A percentile compares a stretch with the other conserved stretches of the same genome.
Conservation (phyloP, 2,329 filamentous ascomycete species). For the Tetracladium maxilliforme region DNA sequence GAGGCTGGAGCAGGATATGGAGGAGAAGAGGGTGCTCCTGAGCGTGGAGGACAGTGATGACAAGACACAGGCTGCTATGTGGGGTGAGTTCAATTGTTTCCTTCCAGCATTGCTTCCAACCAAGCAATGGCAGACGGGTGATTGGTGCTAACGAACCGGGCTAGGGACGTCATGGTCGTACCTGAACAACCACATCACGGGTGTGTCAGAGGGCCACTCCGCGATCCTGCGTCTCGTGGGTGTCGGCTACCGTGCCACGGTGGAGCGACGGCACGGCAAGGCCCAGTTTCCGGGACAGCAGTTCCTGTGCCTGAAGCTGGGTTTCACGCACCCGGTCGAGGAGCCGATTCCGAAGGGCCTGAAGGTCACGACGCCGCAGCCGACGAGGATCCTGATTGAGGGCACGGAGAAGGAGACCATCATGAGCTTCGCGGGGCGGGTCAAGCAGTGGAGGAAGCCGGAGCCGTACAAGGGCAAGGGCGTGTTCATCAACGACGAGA, state of each 20-base stretch:
- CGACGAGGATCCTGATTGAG: slow-evolving; percentile 82
- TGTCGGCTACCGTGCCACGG: slow-evolving; percentile 82
- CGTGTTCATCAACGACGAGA: slow-evolving; percentile 95
- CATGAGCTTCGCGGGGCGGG: slow-evolving; percentile 81
- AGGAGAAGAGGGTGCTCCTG: slow-evolving; percentile 48
- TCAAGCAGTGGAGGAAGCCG: slow-evolving; percentile 76
- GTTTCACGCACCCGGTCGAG: slow-evolving; percentile 92
- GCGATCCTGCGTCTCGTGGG: slow-evolving; percentile 86
- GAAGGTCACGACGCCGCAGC: slow-evolving; percentile 75
- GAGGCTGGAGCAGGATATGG: slow-evolving; percentile 51
- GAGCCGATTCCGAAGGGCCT: slow-evolving; percentile 71
- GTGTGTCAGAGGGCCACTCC: slow-evolving; percentile 91
- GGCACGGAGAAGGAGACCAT: slow-evolving; percentile 75
- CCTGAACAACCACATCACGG: slow-evolving; percentile 78
- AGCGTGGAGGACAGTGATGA: slow-evolving; percentile 52
- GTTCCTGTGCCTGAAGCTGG: slow-evolving; percentile 87
- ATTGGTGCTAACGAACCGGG: slow-evolving; percentile 8
- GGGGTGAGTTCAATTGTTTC: slow-evolving; percentile 47
- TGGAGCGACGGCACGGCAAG: slow-evolving; percentile 67
- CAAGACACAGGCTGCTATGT: slow-evolving; percentile 82
- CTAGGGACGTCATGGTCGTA: slow-evolving; percentile 81
- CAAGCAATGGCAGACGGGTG: slow-evolving; percentile 1
- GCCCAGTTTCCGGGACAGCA: slow-evolving; percentile 70
- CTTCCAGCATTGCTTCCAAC: slow-evolving; percentile 3
- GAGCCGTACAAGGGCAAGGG: slow-evolving; percentile 99